Conservation (phyloP, 352 stramenopile species). For the Phytopythium kandeliae region DNA sequence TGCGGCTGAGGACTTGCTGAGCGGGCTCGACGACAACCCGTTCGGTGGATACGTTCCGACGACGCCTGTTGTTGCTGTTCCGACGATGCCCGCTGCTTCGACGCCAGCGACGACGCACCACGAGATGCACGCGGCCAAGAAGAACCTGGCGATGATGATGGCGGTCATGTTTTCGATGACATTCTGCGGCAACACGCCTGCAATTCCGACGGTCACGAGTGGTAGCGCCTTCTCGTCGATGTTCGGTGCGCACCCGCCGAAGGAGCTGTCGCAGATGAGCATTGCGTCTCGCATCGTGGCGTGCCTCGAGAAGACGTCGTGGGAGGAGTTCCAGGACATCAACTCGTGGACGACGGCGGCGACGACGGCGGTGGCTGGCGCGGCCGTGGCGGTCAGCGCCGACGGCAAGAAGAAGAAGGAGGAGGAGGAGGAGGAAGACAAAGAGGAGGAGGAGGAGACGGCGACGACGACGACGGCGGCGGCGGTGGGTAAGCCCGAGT, state of each 20-base stretch:
- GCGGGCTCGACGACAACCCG: conserved; percentile 65
- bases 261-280: conserved; percentile 82
- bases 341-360: conserved; percentile 60
- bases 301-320: conserved; percentile 85
- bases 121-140: conserved; percentile 83
- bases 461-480: too few relatives aligned
- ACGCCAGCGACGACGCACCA: conserved; percentile 28
- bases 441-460: conserved; percentile 13
- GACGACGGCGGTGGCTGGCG: conserved; percentile 23
- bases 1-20: conserved; percentile 61
- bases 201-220: conserved; percentile 66
- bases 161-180: conserved; percentile 85
- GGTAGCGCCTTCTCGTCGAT: conserved; percentile 79
- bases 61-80: background rate
- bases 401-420: conserved; percentile 28
- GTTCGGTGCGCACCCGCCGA: conserved; percentile 68
- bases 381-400: conserved; percentile 20
- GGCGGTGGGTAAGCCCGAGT: conserved; percentile 22
- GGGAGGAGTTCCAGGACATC: conserved; percentile 82
- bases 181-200: conserved; percentile 73
- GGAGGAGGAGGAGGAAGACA: conserved; percentile 9
- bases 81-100: background rate
- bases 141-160: conserved; percentile 88
- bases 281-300: conserved; percentile 81
- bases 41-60: conserved; percentile 23